Evolutionary conservation across 176 grass and related monocot species (phyloP), one percentile per base, ranked within the genome.

Genomic region (Carex pumila): DNA sequence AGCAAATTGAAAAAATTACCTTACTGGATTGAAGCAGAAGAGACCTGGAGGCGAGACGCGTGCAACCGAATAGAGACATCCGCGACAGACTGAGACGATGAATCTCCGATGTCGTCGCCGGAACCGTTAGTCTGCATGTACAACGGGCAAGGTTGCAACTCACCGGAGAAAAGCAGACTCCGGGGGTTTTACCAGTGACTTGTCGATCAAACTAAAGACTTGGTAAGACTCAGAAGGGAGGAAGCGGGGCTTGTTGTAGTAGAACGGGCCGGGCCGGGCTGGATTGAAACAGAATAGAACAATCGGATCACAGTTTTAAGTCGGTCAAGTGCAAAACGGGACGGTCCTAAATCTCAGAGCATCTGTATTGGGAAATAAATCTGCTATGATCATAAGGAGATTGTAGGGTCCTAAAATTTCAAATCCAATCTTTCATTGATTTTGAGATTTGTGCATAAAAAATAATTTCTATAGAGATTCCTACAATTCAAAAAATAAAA

Each of bases 11-110:
- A 21, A 32, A 81, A 53, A 31, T 84, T 53, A 96, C 91, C 91
- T 91, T 87, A n/a, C 71, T 34, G 34, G 87, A 91, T 43, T 57
- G 76, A 53, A 65, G 83, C 32, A 69, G 25, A 50, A 91, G 17
- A 19, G 81, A 89, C 58, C 89, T 89, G 12, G 91, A 91, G 39
- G 63, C 82, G 6, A 86, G 15, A 47, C 85, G 41, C 39, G 88
- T 45, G 86, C 91, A 95, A 34, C 83, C 80, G 53, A 87, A 71
- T 73, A 64, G 47, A 9, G 31, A 37, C 85, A 87, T 87, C 54
- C 10, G 65, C 32, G 17, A 52, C 30, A 61, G 41, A 47, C 63
- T 52, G 37, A 89, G 77, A 7, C 61, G 71, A 37, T 80, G 61
- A 88, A 86, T 91, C 58, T 8, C 37, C 14, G 53, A 63, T 50